Conservation (phyloP, 208 protist species). For the Wallacemonas sp. region DNA sequence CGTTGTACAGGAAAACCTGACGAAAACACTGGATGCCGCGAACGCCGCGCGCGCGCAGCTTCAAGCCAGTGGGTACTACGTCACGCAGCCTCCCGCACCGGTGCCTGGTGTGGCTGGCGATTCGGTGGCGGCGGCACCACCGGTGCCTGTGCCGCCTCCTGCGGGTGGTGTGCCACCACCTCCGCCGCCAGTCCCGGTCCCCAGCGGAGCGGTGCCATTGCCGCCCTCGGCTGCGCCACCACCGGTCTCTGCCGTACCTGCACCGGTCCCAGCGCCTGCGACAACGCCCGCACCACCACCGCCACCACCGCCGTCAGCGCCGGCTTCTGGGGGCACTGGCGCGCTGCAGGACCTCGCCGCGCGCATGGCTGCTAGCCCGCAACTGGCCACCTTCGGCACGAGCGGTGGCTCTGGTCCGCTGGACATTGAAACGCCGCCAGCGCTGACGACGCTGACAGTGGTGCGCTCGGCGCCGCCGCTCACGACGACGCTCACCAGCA, state of each 20-base stretch:
- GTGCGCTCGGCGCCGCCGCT: slow-evolving; percentile 4
- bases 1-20: slow-evolving; percentile 33
- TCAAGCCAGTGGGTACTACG: slow-evolving; percentile 7
- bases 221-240: neutral
- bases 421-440: slow-evolving; percentile 14
- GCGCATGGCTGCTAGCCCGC: neutral
- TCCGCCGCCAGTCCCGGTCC: neutral
- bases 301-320: neutral
- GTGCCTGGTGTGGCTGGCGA: neutral
- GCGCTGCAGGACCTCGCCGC: neutral
- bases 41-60: slow-evolving; percentile 23
- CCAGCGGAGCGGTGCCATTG: neutral
- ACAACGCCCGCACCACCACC: slow-evolving; percentile 6
- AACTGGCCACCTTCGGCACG: neutral
- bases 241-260: neutral
- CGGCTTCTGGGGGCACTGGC: neutral
- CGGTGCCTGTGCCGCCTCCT: neutral
- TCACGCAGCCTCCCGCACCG: neutral
- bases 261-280: neutral
- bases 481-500: neutral
- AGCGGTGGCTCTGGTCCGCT: neutral
- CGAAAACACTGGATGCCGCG: slow-evolving; percentile 42
- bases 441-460: neutral
- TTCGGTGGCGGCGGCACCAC: neutral
- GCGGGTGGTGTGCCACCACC: neutral